phyloP scores from a whole-genome alignment of 768 basidiomycete species.

The Leucogyrophana mollusca region DNA sequence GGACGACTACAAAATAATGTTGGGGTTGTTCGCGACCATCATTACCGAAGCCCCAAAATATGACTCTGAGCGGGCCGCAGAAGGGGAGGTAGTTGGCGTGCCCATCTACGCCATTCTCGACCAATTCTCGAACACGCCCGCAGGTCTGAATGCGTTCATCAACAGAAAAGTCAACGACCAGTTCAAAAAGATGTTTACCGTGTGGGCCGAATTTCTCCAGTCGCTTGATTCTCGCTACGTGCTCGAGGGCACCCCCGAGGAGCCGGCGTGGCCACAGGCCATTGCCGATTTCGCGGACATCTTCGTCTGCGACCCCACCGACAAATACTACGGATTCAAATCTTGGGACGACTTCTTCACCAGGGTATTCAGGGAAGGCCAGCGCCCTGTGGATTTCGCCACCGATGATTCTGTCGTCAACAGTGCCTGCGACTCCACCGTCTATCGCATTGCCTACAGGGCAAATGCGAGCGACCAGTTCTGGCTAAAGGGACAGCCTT shows the following conservation, averaged over 20 bases:
- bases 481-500: slow-evolving; percentile 63
- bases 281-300: slow-evolving; percentile 32
- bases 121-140: slow-evolving; percentile 37
- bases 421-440: slow-evolving; percentile 53
- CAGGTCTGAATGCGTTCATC: slow-evolving; percentile 32
- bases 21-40: not conserved
- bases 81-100: not conserved
- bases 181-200: slow-evolving; percentile 48
- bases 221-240: slow-evolving; percentile 42
- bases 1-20: slow-evolving; percentile 2
- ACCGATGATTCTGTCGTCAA: slow-evolving; percentile 36
- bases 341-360: slow-evolving; percentile 61
- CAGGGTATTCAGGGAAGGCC: slow-evolving; percentile 35
- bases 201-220: slow-evolving; percentile 48
- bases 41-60: slow-evolving; percentile 2
- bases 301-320: slow-evolving; percentile 40
- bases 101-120: slow-evolving; percentile 16
- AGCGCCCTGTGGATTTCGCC: slow-evolving; percentile 37
- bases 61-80: too few relatives aligned
- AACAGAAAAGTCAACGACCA: slow-evolving; percentile 43
- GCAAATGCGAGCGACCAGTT: slow-evolving; percentile 46
- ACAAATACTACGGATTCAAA: slow-evolving; percentile 42
- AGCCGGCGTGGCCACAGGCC: slow-evolving; percentile 24
- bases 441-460: slow-evolving; percentile 39
- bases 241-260: slow-evolving; percentile 37